Evolutionary conservation across 2,329 filamentous ascomycete species (phyloP).

Genomic region (Pestalotiopsis sp.): DNA sequence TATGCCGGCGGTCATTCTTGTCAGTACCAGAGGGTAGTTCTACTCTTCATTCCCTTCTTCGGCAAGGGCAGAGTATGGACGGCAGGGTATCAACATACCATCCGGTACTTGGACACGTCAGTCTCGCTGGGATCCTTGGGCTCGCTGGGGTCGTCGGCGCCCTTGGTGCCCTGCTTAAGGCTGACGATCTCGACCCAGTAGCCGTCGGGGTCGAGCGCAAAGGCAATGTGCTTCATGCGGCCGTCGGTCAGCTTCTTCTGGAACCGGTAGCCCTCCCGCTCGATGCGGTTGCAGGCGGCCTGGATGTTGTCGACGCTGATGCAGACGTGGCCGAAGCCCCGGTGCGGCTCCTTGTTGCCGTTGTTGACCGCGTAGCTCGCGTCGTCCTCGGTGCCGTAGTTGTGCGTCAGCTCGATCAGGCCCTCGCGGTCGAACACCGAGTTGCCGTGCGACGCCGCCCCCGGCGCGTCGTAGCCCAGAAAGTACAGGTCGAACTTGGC

Average conservation of each 20-base stretch:
- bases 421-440: constrained; percentile 82
- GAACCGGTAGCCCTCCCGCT: constrained; percentile 89
- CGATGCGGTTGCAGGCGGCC: constrained; percentile 85
- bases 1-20: constrained; percentile 27
- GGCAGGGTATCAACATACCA: constrained; percentile 43
- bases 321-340: constrained; percentile 84
- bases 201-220: constrained; percentile 84
- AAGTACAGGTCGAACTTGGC: constrained; percentile 96
- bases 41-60: background rate
- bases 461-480: constrained; percentile 80
- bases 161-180: constrained; percentile 54
- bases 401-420: constrained; percentile 82
- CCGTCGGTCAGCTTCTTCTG: constrained; percentile 94
- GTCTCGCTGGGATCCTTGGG: constrained; percentile 63
- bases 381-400: constrained; percentile 89
- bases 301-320: constrained; percentile 84
- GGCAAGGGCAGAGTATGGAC: background rate
- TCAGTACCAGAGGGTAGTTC: too few relatives aligned
- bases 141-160: constrained; percentile 69
- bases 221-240: constrained; percentile 85
- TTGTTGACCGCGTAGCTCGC: constrained; percentile 79
- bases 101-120: constrained; percentile 74
- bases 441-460: constrained; percentile 72
- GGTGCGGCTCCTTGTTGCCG: constrained; percentile 87
- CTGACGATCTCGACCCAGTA: constrained; percentile 87